Evolutionary conservation across 345 rosid species (phyloP), one percentile per base, ranked within the genome.

Genomic region (Camelina sativa): DNA sequence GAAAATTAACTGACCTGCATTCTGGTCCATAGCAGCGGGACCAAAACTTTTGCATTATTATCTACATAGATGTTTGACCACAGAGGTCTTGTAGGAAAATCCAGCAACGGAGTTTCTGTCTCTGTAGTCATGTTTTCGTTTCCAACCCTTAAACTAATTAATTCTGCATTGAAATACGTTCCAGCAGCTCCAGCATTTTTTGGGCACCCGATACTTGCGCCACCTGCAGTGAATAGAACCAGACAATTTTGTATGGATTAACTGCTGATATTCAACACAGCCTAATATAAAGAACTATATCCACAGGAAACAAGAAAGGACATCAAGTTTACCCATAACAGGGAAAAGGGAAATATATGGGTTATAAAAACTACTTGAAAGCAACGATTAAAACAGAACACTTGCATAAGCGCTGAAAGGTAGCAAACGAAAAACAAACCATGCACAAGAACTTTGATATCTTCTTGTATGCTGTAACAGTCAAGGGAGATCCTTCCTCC

Each of bases 151-250:
- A 95, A 80, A 83, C 99, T 90, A 62, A 80, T 80, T 72, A 92
- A 82, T 80, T 90, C 85, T 71, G 90, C 91, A 87, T 95, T 89
- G 63, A 91, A 95, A 62, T 84, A 87, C 3, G 99, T 95, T 77
- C 99, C 99, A 83, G 99, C 99, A 43, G 97, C 97, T 75, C 99
- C 99, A 76, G 97, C 84, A 88, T 92, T 95, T 71, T 80, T 61
- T 23, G 89, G 91, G 78, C 97, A 92, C 65, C 93, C 96, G 40
- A 86, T 76, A 77, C 97, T 95, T 48, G 82, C 63, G 34, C 97
- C 99, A 85, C 99, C 99, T 91, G 84, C 78, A 67, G 32, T 72
- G 48, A 67, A 15, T 6, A 51, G 35, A 44, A 67, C 57, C 48
- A 71, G 11, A 56, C 30, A 38, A 56, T 35, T 76, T 28, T 56